A percentile compares a stretch with the other conserved stretches of the same genome.
Conservation (phyloP, 2,329 filamentous ascomycete species). For the Trichoderma cornu-damae region DNA sequence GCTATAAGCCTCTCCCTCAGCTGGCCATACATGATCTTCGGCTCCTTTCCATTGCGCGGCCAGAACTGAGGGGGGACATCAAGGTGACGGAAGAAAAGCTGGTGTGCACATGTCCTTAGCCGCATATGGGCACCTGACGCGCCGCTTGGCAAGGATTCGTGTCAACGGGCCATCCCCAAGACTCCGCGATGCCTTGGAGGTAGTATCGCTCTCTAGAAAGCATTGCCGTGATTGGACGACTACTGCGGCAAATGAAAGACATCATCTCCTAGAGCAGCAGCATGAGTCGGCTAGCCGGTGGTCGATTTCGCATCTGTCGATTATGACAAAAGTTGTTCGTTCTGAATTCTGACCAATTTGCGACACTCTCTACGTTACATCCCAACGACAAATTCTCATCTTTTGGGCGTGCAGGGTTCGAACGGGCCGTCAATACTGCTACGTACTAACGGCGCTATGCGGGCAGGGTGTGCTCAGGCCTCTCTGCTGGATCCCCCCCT, state of each 20-base stretch:
- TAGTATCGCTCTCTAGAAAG: not conserved
- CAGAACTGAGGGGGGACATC: not conserved
- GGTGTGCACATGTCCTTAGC: not conserved
- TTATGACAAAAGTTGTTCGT: not conserved
- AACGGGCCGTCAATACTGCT: not conserved
- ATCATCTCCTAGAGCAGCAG: not conserved
- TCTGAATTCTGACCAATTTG: not conserved
- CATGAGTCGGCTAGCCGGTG: not conserved
- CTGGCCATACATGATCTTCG: too few relatives aligned
- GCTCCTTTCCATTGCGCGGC: not conserved
- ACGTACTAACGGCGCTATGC: not conserved
- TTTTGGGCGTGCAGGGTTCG: not conserved
- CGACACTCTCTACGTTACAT: not conserved
- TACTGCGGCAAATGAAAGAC: not conserved
- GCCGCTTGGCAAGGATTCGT: not conserved
- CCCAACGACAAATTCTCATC: not conserved
- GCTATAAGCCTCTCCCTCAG: not conserved
- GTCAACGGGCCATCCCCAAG: too few relatives aligned
- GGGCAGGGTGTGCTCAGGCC: not conserved
- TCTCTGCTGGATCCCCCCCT: not conserved
- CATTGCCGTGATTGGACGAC: not conserved
- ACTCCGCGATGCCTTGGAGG: not conserved
- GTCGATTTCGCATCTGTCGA: not conserved
- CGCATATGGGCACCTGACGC: not conserved
- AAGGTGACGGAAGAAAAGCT: not conserved